Base-by-base conservation (phyloP, 2,329 filamentous ascomycete genomes). In the Ophiostoma populinum region DNA sequence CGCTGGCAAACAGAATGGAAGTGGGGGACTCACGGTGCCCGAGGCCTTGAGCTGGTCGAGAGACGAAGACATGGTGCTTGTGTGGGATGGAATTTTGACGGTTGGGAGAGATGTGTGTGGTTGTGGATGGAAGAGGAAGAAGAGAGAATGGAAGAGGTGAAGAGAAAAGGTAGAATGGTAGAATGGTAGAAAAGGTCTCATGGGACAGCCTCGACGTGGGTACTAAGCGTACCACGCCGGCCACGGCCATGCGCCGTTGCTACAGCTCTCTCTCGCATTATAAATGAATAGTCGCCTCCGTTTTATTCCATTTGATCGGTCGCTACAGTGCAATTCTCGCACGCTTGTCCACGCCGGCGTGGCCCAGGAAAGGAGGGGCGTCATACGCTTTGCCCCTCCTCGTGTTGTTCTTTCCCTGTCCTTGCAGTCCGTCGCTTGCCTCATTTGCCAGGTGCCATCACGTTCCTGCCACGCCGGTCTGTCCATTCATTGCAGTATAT, bases 11-110 rank as follows among this genome's bases (percentile, higher is more conserved):
- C 17, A 20, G 10, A 17, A 20, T 10, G 17, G 19, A 15, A 26
- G 7, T 21, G 27, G 12, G 21, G 18, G 5, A 80, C 82, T 62
- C 70, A 92, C 85, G 55, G 90, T 98, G 77, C 90, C 90, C 57
- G 79, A 62, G 67, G 82, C 76, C 73, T 98, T 98, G 59, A 98
- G 75, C 67, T 95, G 86, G 52, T 95, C 90, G 52, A 98, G 80
- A 61, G 86, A 82, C 61, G 65, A 78, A 61, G 82, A 62, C 86
- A 94, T 94, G 32, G 46, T 60, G 47, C 33, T 27, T 21, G 16
- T 20, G 16, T 34, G 24, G 21, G 22, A 27, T 13, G 33, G 21
- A 42, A 41, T 39, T 16, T 36, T 39, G 36, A 20, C 32, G 36
- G 36, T 21, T 28, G 22, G 24, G 17, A 19, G 17, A 22, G 27